Base-by-base conservation (phyloP, 2,329 filamentous ascomycete genomes). In the Ambrosiella xylebori region DNA sequence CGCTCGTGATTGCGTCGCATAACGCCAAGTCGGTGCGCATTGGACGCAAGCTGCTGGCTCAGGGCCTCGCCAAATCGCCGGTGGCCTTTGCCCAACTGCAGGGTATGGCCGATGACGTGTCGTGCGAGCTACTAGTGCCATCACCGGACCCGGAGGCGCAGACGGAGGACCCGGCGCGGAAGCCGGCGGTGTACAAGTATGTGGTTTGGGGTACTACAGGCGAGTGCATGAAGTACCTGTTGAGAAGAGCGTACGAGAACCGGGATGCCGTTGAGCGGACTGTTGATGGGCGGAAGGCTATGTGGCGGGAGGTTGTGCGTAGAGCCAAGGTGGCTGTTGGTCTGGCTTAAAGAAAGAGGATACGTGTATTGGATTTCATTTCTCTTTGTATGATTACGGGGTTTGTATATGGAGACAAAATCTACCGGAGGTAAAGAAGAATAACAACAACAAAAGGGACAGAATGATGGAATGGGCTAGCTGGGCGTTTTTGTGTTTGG, bases 21-120 rank as follows among this genome's bases (percentile, higher is more conserved):
- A 96, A 95, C 66, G 78, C 79, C 54, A 77, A 78, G 45, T 87
- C 85, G 3, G 84, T 95, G 7, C 71, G 74, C 27, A 74, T 71
- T 54, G 78, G 78, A 12, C 76, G 76, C 27, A 71, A 70, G 11
- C 69, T 83, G 35, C 72, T 78, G 59, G 74, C 75, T 63, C 68
- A 65, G 6, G 72, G 72, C 11, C 66, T 65, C 7, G 71, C 71
- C 61, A 70, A 69, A 65, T 70, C 69, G 0, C 66, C 67, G 27
- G 65, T 73, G 49, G 68, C 69, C 0, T 74, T 72, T 52, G 73
- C 86, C 2, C 90, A 96, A 71, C 78, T 96, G 0, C 86, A 91
- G 73, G 90, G 91, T 45, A 97, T 97, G 91, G 91, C 91, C 1
- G 91, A 97, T 64, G 90, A 96, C 67, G 82, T 97, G 56, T 88